phyloP scores from a whole-genome alignment of 495 filamentous ascomycete genomes.

The Talaromyces proteolyticus region DNA sequence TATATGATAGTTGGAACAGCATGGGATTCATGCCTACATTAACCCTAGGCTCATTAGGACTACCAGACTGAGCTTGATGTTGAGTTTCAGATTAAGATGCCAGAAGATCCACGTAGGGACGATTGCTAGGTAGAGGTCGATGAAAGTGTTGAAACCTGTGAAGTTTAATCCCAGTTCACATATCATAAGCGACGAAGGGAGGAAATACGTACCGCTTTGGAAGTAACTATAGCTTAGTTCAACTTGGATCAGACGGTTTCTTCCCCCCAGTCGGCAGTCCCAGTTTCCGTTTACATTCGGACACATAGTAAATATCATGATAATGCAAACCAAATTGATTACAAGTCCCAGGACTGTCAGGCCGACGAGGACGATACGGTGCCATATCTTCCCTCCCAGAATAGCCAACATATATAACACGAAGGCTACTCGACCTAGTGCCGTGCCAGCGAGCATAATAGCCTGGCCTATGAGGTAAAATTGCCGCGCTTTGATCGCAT shows the following conservation, averaged over 20 bases:
- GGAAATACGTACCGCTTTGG: too few relatives aligned
- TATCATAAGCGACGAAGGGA: too few relatives aligned
- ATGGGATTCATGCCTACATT: constrained; percentile 22
- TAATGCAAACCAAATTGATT: constrained; percentile 19
- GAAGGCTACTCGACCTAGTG: constrained; percentile 27
- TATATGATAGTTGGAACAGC: too few relatives aligned
- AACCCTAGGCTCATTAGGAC: constrained; percentile 38
- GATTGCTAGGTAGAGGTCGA: constrained; percentile 42
- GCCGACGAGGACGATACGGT: constrained; percentile 26
- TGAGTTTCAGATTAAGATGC: constrained; percentile 32
- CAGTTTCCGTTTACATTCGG: constrained; percentile 31
- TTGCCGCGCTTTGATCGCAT: constrained; percentile 6
- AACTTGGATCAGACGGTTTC: constrained; percentile 27
- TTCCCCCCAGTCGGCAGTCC: constrained; percentile 26
- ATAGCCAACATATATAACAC: constrained; percentile 33
- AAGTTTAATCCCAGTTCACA: too few relatives aligned
- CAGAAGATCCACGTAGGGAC: constrained; percentile 42
- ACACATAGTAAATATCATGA: constrained; percentile 34
- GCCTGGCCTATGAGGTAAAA: too few relatives aligned
- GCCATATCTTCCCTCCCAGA: constrained; percentile 20
- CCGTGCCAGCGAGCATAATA: constrained; percentile 10
- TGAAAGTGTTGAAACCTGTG: constrained; percentile 37
- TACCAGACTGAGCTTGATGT: constrained; percentile 40
- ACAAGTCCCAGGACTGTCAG: constrained; percentile 18
- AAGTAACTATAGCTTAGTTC: too few relatives aligned